Percentiles rank a stretch among this genome's conserved stretches.
Conservation (phyloP, 2,329 filamentous ascomycete species). For the Ophiostoma sp. region DNA sequence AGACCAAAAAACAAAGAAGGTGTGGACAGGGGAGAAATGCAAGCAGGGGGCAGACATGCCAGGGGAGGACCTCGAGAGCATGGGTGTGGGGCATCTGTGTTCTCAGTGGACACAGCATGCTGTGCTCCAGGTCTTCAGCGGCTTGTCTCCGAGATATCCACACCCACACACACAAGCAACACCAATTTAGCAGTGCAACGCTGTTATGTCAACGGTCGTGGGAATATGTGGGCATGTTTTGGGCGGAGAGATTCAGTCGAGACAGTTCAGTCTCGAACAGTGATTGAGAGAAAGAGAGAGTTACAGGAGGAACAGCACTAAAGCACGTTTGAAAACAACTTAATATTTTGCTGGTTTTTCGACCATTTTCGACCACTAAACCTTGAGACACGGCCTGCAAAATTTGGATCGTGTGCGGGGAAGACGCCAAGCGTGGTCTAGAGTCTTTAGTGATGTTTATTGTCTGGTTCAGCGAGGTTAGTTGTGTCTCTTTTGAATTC, state of each 20-base stretch:
- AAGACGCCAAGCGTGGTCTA: not conserved
- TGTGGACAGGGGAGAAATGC: conserved; percentile 8
- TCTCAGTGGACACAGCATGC: not conserved
- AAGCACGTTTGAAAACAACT: not conserved
- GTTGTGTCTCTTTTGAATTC: not conserved
- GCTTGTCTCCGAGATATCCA: not conserved
- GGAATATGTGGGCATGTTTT: not conserved
- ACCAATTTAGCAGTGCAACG: conserved; percentile 14
- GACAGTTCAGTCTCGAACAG: not conserved
- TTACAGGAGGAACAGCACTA: not conserved
- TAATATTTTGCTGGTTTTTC: not conserved
- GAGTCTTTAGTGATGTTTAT: not conserved
- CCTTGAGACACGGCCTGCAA: conserved; percentile 10
- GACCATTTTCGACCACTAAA: not conserved
- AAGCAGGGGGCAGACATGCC: not conserved
- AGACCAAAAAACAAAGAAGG: not conserved
- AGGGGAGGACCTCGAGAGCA: not conserved
- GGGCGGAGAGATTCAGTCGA: not conserved
- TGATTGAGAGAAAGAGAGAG: not conserved
- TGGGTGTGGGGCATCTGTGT: not conserved
- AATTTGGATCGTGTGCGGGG: conserved; percentile 18
- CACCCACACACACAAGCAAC: conserved; percentile 1
- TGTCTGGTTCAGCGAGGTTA: not conserved
- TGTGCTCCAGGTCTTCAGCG: not conserved
- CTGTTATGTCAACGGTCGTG: conserved; percentile 11